Evolutionary conservation across 345 rosid species (phyloP).

Genomic region (Citrus sinensis): DVS_A1.0 CM039164.1:18053501-18054000

Average conservation of each 20-base stretch:
- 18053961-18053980: background rate
- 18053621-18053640: conserved; percentile 82
- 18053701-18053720: conserved; percentile 23
- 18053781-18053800: conserved; percentile 20
- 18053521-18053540: conserved; percentile 67
- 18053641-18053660: conserved; percentile 77
- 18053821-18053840: conserved; percentile 28
- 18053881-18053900: background rate
- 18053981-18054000: background rate
- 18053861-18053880: background rate
- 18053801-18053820: conserved; percentile 18
- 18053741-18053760: conserved; percentile 2
- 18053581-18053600: conserved; percentile 78
- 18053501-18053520: conserved; percentile 54
- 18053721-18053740: conserved; percentile 11
- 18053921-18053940: conserved; percentile 16
- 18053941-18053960: background rate
- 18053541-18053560: conserved; percentile 55
- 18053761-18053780: background rate
- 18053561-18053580: conserved; percentile 72
- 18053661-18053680: conserved; percentile 73
- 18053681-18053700: conserved; percentile 48
- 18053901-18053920: background rate
- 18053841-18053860: conserved; percentile 21
- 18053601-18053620: conserved; percentile 63